Evolutionary conservation across 129 eudicot species (phyloP).

Genomic region (Flaveria trinervia): DNA sequence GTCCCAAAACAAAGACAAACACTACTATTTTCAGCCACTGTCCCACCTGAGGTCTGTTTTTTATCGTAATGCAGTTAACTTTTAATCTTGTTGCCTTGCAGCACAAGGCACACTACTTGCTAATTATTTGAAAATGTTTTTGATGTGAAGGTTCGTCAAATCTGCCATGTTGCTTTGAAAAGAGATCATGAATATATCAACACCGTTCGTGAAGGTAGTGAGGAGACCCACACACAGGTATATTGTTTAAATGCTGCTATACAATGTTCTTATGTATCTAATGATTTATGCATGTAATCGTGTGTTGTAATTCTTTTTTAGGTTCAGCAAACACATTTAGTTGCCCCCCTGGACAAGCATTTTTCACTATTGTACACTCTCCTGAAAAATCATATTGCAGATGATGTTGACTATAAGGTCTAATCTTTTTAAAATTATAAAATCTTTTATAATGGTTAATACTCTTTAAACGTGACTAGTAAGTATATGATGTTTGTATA

Average conservation of each 20-base stretch:
- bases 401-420: constrained; percentile 89
- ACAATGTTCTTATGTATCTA: constrained; percentile 9
- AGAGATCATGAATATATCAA: constrained; percentile 88
- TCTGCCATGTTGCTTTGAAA: constrained; percentile 88
- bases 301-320: constrained; percentile 32
- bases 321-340: constrained; percentile 88
- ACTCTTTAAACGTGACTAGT: neutral
- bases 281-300: neutral
- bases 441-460: neutral
- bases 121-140: constrained; percentile 13
- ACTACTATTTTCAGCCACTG: constrained; percentile 90
- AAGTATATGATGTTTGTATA: constrained; percentile 10
- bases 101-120: neutral
- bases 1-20: constrained; percentile 97
- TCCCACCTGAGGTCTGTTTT: constrained; percentile 72
- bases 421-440: neutral
- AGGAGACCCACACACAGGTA: constrained; percentile 93
- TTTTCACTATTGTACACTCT: constrained; percentile 67
- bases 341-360: constrained; percentile 82
- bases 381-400: constrained; percentile 87
- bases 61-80: constrained; percentile 4
- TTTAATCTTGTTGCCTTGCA: neutral
- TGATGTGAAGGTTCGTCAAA: constrained; percentile 76
- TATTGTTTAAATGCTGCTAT: neutral
- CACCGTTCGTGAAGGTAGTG: constrained; percentile 75